phyloP scores from a whole-genome alignment of 2,329 filamentous ascomycete species.

The Parafenestella ontariensis region DNA sequence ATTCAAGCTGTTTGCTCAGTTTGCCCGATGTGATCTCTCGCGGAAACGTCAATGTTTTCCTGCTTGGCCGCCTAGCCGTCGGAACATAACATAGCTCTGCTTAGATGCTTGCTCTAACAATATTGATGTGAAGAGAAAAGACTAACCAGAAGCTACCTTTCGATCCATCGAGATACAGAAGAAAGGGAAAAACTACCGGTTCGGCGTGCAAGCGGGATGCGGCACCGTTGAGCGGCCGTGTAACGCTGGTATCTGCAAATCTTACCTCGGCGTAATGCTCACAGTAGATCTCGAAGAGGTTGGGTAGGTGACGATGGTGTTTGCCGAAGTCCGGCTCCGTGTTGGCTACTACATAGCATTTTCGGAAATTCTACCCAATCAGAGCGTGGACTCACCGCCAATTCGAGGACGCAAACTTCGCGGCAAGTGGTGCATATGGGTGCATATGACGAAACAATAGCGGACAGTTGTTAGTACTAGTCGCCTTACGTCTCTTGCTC shows the following conservation, averaged over 20 bases:
- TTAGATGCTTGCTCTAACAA: neutral
- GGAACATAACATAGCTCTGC: neutral
- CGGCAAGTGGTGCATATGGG: slow-evolving; percentile 28
- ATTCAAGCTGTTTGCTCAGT: slow-evolving; percentile 7
- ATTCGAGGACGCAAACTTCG: slow-evolving; percentile 41
- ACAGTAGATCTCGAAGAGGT: slow-evolving; percentile 23
- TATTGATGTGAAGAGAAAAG: neutral
- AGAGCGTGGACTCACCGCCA: slow-evolving; percentile 42
- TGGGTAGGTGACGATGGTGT: slow-evolving; percentile 28
- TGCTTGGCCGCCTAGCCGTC: slow-evolving; percentile 1
- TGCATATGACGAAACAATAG: slow-evolving; percentile 35
- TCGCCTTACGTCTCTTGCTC: slow-evolving; percentile 4
- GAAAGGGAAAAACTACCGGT: neutral
- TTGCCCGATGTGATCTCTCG: neutral
- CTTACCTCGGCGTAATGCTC: slow-evolving; percentile 14
- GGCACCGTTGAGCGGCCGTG: slow-evolving; percentile 15
- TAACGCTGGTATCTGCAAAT: slow-evolving; percentile 1
- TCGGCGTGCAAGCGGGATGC: slow-evolving; percentile 1
- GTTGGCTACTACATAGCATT: slow-evolving; percentile 37
- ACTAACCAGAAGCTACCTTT: neutral
- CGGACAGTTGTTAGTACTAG: slow-evolving; percentile 11
- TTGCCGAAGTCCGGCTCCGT: slow-evolving; percentile 24
- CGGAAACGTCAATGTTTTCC: slow-evolving; percentile 3
- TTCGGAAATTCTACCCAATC: slow-evolving; percentile 36
- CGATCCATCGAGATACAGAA: neutral